These are phyloP conservation scores for Arachnopeziza araneosa DNA, from an alignment of 2,329 filamentous ascomycete species.

Conservation along the genomic window DNA sequence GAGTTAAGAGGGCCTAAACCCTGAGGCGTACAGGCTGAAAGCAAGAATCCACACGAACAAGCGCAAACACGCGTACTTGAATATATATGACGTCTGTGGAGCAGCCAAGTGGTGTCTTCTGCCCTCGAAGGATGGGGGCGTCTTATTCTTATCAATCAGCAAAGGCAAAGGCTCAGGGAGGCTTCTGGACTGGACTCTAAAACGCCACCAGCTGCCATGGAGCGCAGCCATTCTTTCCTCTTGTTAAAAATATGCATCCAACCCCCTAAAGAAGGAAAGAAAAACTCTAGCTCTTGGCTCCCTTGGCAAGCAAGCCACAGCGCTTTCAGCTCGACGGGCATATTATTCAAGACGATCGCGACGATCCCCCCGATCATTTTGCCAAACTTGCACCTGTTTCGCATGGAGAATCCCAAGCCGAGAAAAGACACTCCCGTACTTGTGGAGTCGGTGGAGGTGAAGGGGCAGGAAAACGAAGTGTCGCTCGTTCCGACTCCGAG, in stretches of 20 bases:
- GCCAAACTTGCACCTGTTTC: background rate
- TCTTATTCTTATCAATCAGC: background rate
- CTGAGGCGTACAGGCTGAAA: background rate
- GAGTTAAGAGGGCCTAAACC: too few relatives aligned
- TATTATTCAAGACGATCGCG: background rate
- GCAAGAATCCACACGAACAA: background rate
- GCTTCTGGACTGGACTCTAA: background rate
- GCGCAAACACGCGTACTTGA: background rate
- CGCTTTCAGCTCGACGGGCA: background rate
- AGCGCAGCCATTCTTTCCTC: background rate
- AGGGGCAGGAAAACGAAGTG: conserved; percentile 3
- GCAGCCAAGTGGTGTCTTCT: too few relatives aligned
- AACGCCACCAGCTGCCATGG: background rate
- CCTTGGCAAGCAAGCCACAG: background rate
- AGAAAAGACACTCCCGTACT: background rate
- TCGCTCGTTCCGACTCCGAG: conserved; percentile 37
- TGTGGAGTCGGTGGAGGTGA: background rate
- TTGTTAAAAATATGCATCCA: background rate
- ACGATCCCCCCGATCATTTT: background rate
- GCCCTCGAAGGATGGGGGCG: too few relatives aligned
- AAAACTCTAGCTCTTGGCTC: background rate
- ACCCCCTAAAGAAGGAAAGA: background rate
- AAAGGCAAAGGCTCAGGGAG: background rate
- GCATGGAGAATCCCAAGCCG: background rate
- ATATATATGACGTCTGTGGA: background rate